These are phyloP conservation scores for Raphidocelis subcapitata DNA, from an alignment of 139 green algal species.

Conservation along the genomic window DNA sequence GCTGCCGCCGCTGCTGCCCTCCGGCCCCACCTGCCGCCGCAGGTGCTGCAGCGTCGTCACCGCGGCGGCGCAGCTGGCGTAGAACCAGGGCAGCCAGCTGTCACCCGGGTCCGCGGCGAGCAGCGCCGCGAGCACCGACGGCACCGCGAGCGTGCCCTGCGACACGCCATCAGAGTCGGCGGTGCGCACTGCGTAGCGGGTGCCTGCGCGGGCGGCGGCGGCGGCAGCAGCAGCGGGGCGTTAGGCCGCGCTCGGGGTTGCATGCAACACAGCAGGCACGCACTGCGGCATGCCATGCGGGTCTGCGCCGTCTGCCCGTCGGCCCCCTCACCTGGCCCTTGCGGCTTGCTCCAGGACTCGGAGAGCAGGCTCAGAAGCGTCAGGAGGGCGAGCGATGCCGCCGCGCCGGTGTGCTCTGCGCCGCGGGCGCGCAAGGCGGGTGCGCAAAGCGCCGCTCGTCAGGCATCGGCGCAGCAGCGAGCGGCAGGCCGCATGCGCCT, in stretches of 20 bases:
- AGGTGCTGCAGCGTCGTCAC: background rate
- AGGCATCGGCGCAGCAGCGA: background rate
- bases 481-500: conserved; percentile 2
- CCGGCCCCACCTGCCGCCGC: background rate
- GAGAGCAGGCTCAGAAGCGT: background rate
- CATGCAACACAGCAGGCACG: too few species aligned
- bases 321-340: too few species aligned
- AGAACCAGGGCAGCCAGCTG: conserved; percentile 1
- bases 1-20: background rate
- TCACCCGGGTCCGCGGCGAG: conserved; percentile 1
- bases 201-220: background rate
- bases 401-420: background rate
- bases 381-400: background rate
- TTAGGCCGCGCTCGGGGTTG: too few species aligned
- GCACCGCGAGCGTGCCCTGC: conserved; percentile 28
- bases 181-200: conserved; percentile 14
- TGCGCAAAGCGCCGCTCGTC: background rate
- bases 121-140: conserved; percentile 39
- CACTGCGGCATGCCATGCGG: too few species aligned
- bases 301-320: too few species aligned
- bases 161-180: conserved; percentile 35
- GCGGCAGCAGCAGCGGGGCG: too few species aligned
- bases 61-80: background rate
- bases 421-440: background rate
- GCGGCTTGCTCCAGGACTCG: background rate